Evolutionary conservation across 768 basidiomycete genomes (phyloP).

Genomic region (Naematelia encephala): DNA sequence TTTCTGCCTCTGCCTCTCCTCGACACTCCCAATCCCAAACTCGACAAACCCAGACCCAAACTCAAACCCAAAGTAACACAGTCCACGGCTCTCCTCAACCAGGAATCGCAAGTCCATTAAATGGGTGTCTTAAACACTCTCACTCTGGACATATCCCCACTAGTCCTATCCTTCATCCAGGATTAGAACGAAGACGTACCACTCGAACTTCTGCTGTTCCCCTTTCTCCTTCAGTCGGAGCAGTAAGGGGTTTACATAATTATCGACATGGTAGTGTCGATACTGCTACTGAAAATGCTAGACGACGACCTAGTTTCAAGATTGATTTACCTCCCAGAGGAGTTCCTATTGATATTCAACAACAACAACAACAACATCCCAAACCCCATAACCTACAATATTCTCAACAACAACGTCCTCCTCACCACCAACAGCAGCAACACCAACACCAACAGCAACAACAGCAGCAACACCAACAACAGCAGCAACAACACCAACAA

Average conservation of each 20-base stretch:
- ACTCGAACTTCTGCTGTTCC: not conserved
- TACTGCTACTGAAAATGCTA: not conserved
- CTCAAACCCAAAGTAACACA: not conserved
- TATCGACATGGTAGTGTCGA: not conserved
- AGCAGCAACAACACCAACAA: too few species aligned
- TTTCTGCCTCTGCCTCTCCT: too few species aligned
- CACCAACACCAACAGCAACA: not conserved
- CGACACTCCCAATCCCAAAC: not conserved
- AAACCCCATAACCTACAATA: too few species aligned
- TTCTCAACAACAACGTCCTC: too few species aligned
- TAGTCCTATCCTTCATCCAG: not conserved
- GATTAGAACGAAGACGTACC: not conserved
- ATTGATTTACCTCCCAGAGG: conserved; percentile 3
- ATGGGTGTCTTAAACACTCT: not conserved
- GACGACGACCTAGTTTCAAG: conserved; percentile 3
- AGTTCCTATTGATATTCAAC: not conserved
- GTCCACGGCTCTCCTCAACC: not conserved
- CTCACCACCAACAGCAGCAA: not conserved
- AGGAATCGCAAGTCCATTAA: not conserved
- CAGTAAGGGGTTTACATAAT: not conserved
- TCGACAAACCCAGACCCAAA: not conserved
- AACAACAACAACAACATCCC: too few species aligned
- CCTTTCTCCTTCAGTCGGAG: not conserved
- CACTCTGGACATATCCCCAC: not conserved
- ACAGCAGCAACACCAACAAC: too few species aligned